These are phyloP conservation scores for Aspergillus calidoustus DNA, from an alignment of 2,329 filamentous ascomycete genomes.

Conservation along the genomic window DNA sequence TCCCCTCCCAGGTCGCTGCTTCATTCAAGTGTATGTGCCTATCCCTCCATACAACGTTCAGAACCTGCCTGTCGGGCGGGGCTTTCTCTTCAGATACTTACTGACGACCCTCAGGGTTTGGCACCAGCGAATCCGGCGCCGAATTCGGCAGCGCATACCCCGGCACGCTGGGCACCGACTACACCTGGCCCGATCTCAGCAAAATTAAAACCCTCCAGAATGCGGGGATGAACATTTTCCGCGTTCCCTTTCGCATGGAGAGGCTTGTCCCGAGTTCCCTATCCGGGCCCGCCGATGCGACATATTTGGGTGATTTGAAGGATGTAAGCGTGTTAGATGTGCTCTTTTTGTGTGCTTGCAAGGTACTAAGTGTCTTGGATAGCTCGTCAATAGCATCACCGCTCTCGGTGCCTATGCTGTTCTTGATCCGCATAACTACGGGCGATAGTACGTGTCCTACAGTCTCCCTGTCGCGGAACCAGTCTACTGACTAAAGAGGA, in stretches of 20 bases:
- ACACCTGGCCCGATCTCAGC: slow-evolving; percentile 62
- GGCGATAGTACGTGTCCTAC: slow-evolving; percentile 36
- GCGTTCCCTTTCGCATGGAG: slow-evolving; percentile 62
- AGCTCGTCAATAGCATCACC: slow-evolving; percentile 45
- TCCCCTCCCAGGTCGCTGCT: no score
- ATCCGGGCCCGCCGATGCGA: slow-evolving; percentile 42
- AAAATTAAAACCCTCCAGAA: slow-evolving; percentile 56
- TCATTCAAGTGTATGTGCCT: neutral
- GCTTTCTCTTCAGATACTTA: no score
- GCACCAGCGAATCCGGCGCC: slow-evolving; percentile 62
- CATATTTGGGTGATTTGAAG: slow-evolving; percentile 49
- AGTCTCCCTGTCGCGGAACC: neutral
- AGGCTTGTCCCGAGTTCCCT: slow-evolving; percentile 55
- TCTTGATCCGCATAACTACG: slow-evolving; percentile 67
- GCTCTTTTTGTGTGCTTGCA: neutral
- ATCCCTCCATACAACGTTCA: neutral
- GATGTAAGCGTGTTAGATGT: slow-evolving; percentile 17
- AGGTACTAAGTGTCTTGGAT: neutral
- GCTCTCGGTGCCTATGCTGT: slow-evolving; percentile 56
- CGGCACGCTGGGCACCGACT: slow-evolving; percentile 61
- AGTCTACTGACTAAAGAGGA: neutral
- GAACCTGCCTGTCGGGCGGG: no score
- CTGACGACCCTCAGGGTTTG: slow-evolving; percentile 39
- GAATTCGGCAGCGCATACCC: slow-evolving; percentile 68
- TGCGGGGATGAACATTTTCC: slow-evolving; percentile 63